phyloP scores from a whole-genome alignment of 2,329 filamentous ascomycete species.

The Monosporascus sp. region DNA sequence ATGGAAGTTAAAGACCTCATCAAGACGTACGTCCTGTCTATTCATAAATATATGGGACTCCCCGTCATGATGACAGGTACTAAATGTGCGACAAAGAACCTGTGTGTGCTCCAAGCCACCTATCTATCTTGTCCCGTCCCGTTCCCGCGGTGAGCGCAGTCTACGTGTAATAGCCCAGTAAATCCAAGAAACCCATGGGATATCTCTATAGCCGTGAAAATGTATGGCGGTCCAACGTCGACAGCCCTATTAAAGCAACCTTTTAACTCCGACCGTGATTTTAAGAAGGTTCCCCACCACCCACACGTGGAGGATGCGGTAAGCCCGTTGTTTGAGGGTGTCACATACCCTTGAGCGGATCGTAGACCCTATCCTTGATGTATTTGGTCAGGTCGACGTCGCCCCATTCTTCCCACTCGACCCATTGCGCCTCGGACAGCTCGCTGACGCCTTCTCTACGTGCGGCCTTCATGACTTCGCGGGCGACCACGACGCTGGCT shows the following conservation, averaged over 20 bases:
- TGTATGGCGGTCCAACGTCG: background rate
- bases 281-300: slow-evolving; percentile 9
- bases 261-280: slow-evolving; percentile 15
- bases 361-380: slow-evolving; percentile 57
- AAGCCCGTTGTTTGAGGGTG: slow-evolving; percentile 6
- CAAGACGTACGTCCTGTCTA: background rate
- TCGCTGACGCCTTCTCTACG: slow-evolving; percentile 73
- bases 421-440: slow-evolving; percentile 63
- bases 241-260: background rate
- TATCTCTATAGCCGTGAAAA: background rate
- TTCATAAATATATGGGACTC: background rate
- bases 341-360: slow-evolving; percentile 36
- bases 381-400: slow-evolving; percentile 55
- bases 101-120: no score
- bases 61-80: background rate
- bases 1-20: no score
- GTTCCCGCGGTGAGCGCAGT: background rate
- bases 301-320: slow-evolving; percentile 11
- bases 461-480: slow-evolving; percentile 89
- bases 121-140: no score
- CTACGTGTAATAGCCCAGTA: background rate
- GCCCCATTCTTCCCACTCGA: slow-evolving; percentile 68
- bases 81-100: background rate
- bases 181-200: background rate
- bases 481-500: slow-evolving; percentile 78